A percentile compares a stretch with the other conserved stretches of the same genome.
Conservation (phyloP, 2,329 filamentous ascomycete species). For the Karstenula rhodostoma region DNA sequence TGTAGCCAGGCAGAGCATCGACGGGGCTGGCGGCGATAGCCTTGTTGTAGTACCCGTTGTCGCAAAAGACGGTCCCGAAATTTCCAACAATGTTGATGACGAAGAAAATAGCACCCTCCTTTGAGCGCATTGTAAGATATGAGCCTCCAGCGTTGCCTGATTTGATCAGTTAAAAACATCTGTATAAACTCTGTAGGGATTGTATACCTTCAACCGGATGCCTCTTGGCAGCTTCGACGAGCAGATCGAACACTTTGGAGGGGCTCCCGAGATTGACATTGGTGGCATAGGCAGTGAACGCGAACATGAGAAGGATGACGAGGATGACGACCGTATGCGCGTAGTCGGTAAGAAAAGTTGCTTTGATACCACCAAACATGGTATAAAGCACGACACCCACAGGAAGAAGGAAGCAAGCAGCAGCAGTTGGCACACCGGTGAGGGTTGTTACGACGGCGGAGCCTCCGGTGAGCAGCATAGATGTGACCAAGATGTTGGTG, state of each 20-base stretch:
- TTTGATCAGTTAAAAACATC: background rate
- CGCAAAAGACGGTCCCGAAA: conserved; percentile 84
- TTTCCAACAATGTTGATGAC: conserved; percentile 89
- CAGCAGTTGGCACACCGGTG: conserved; percentile 78
- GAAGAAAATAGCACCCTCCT: conserved; percentile 86
- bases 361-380: conserved; percentile 76
- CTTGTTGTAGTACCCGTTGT: conserved; percentile 91
- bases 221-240: conserved; percentile 70
- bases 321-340: conserved; percentile 86
- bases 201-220: conserved; percentile 72
- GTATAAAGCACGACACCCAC: conserved; percentile 85
- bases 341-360: conserved; percentile 76
- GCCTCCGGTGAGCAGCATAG: conserved; percentile 88
- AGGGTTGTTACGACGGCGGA: conserved; percentile 69
- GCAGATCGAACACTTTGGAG: conserved; percentile 76
- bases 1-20: conserved; percentile 86
- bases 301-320: conserved; percentile 85
- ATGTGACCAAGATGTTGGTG: conserved; percentile 84
- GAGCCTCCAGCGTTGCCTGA: conserved; percentile 76
- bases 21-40: conserved; percentile 88
- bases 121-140: conserved; percentile 86
- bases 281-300: conserved; percentile 81
- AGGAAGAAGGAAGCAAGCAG: conserved; percentile 84
- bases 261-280: conserved; percentile 78
- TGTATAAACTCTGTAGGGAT: background rate